A percentile compares a stretch with the other conserved stretches of the same genome.
phyloP scores from a whole-genome alignment of 306 rosid species.

The Medicago arabica region DNA sequence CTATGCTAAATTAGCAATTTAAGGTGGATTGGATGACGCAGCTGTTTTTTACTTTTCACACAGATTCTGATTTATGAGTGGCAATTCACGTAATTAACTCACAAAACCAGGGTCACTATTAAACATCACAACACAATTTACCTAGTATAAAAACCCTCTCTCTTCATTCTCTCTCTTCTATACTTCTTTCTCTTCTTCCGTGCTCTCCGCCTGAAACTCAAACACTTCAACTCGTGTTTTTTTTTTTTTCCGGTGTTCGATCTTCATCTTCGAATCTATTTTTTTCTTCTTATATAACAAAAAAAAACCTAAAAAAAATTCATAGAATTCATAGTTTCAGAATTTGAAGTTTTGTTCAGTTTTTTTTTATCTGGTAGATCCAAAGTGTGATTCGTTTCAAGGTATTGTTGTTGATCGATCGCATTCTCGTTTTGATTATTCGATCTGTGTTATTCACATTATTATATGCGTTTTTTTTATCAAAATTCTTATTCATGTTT shows the following conservation, averaged over 20 bases:
- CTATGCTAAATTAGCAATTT: constrained; percentile 16
- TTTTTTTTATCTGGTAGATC: constrained; percentile 42
- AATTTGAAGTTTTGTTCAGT: constrained; percentile 19
- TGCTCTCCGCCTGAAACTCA: constrained; percentile 21
- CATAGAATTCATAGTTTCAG: neutral
- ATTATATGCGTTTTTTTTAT: neutral
- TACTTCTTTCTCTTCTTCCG: constrained; percentile 1
- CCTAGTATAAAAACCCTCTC: constrained; percentile 15
- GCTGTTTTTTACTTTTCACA: constrained; percentile 4
- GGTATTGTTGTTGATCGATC: constrained; percentile 38
- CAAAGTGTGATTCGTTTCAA: constrained; percentile 38
- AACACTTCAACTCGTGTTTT: constrained; percentile 16
- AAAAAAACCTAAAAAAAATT: neutral
- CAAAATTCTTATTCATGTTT: constrained; percentile 5
- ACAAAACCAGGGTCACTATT: neutral
- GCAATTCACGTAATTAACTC: neutral
- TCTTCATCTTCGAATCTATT: constrained; percentile 33
- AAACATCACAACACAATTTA: neutral
- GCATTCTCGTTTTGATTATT: constrained; percentile 31
- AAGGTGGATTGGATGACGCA: neutral
- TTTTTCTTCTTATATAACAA: neutral
- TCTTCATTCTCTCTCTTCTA: neutral
- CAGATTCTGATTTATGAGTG: constrained; percentile 6
- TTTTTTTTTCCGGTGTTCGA: neutral
- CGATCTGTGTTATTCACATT: constrained; percentile 32